Conservation (phyloP, 2,329 filamentous ascomycete species). For the Penicillium griseofulvum region DNA sequence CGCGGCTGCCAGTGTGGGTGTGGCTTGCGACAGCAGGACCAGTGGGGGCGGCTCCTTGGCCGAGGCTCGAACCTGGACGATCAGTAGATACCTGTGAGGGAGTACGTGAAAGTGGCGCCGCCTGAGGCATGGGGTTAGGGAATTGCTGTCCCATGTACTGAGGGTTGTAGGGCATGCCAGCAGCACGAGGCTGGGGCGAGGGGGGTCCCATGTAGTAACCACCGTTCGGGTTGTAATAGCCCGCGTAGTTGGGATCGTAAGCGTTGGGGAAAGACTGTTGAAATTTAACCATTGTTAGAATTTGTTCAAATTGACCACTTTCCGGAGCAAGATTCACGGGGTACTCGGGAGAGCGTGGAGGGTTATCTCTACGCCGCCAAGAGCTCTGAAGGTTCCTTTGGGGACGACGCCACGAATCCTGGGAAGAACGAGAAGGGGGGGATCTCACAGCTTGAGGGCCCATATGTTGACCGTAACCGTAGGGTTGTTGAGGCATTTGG, state of each 20-base stretch:
- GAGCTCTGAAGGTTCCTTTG: slow-evolving; percentile 13
- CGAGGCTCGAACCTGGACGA: slow-evolving; percentile 59
- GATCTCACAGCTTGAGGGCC: slow-evolving; percentile 61
- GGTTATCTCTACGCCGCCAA: slow-evolving; percentile 3
- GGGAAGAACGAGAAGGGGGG: slow-evolving; percentile 32
- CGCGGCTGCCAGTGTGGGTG: slow-evolving; percentile 53
- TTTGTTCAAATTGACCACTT: slow-evolving; percentile 67
- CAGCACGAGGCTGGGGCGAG: slow-evolving; percentile 48
- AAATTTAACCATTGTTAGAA: slow-evolving; percentile 63
- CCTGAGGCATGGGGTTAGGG: slow-evolving; percentile 50
- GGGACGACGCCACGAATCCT: slow-evolving; percentile 29
- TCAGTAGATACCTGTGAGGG: slow-evolving; percentile 75
- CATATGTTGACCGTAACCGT: slow-evolving; percentile 58
- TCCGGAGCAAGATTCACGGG: slow-evolving; percentile 64
- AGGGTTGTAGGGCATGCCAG: slow-evolving; percentile 51
- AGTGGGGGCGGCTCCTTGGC: slow-evolving; percentile 54
- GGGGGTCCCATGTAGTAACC: slow-evolving; percentile 46
- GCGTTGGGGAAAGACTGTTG: slow-evolving; percentile 62
- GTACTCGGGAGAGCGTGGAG: slow-evolving; percentile 23
- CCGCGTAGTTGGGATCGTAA: slow-evolving; percentile 48
- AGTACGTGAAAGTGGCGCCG: slow-evolving; percentile 74
- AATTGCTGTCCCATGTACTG: slow-evolving; percentile 36
- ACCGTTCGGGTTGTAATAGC: slow-evolving; percentile 38
- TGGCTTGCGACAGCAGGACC: slow-evolving; percentile 51
- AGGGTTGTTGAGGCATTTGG: slow-evolving; percentile 60